phyloP scores from a whole-genome alignment of 257 asterid genomes.

The Mentha longifolia region DNA sequence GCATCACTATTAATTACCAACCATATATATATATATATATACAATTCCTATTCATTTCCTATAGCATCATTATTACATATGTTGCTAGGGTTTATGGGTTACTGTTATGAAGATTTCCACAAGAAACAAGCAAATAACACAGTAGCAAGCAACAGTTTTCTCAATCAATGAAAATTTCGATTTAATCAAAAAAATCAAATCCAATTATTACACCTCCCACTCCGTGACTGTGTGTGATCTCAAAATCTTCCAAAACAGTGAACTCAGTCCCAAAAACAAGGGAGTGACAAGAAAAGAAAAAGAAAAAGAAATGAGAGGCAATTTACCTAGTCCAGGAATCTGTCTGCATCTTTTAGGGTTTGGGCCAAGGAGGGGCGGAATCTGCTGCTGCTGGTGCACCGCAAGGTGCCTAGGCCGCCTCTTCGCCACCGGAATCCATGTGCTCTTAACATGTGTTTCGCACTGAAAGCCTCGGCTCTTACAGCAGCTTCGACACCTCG shows the following conservation, averaged over 20 bases:
- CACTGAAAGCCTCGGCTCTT: conserved; percentile 69
- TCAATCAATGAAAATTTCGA: neutral
- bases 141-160: neutral
- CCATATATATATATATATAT: too few species aligned
- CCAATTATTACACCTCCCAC: conserved; percentile 22
- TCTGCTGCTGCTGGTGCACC: conserved; percentile 45
- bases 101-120: conserved; percentile 18
- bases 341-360: conserved; percentile 72
- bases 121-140: neutral
- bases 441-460: conserved; percentile 73
- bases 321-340: conserved; percentile 46
- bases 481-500: conserved; percentile 78
- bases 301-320: neutral
- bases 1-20: neutral
- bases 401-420: conserved; percentile 52
- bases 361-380: conserved; percentile 31
- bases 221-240: conserved; percentile 27
- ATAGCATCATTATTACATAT: neutral
- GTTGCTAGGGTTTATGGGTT: conserved; percentile 44
- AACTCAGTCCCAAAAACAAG: neutral
- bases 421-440: conserved; percentile 69
- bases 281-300: neutral
- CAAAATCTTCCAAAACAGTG: conserved; percentile 20
- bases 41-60: too few species aligned
- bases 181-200: neutral